phyloP scores from a whole-genome alignment of 805 yeast genomes.

The Candida suzukii region DNA sequence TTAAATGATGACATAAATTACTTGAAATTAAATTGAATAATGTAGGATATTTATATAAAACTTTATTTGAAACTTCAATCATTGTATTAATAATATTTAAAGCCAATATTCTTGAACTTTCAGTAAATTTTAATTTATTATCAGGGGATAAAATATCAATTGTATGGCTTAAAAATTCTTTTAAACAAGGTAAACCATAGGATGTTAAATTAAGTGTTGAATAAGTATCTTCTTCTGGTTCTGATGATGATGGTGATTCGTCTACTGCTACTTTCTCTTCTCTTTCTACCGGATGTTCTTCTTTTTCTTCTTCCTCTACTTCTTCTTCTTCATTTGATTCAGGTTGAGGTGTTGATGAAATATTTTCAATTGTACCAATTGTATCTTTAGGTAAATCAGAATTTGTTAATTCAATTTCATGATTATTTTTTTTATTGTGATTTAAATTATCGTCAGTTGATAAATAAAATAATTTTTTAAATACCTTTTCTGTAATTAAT shows the following conservation, averaged over 20 bases:
- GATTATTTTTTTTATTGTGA: conserved; percentile 19
- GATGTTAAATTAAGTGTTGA: conserved; percentile 8
- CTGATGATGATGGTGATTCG: too few relatives aligned
- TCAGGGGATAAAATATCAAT: conserved; percentile 77
- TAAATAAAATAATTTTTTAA: conserved; percentile 43
- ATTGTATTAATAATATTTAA: conserved; percentile 68
- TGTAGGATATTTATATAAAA: conserved; percentile 53
- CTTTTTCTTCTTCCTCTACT: not conserved
- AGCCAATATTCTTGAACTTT: conserved; percentile 79
- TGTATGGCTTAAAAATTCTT: conserved; percentile 69
- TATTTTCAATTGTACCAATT: conserved; percentile 39
- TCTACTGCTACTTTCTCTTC: conserved; percentile 2
- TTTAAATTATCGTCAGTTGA: conserved; percentile 32
- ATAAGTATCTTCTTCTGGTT: conserved; percentile 8
- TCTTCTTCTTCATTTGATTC: conserved; percentile 2
- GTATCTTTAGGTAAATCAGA: conserved; percentile 46
- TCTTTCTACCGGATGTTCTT: conserved; percentile 4
- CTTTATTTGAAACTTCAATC: conserved; percentile 72
- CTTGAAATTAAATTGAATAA: conserved; percentile 66
- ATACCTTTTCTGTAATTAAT: conserved; percentile 61
- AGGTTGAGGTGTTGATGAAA: not conserved
- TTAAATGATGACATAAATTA: conserved; percentile 76
- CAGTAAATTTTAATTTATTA: conserved; percentile 79
- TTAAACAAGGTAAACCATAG: conserved; percentile 68
- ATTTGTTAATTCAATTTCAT: conserved; percentile 17